Conservation (phyloP, 2,329 filamentous ascomycete genomes). For the Alternaria incomplexa region DNA sequence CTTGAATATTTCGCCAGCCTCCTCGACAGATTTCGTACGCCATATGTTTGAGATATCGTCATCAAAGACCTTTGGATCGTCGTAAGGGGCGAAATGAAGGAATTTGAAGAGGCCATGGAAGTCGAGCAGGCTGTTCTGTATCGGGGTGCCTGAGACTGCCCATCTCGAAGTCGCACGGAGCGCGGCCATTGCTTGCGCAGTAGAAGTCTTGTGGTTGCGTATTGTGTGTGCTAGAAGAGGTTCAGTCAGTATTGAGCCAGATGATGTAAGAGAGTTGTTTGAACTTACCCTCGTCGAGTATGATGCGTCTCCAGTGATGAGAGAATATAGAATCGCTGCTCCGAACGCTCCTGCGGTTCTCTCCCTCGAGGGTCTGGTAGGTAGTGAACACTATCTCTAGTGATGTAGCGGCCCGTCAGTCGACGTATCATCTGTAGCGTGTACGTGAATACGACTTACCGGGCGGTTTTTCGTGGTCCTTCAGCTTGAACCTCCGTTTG, state of each 20-base stretch:
- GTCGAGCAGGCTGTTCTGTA: conserved; percentile 28
- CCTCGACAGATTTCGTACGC: conserved; percentile 45
- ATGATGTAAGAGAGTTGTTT: too few species aligned
- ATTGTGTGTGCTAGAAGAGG: conserved; percentile 7
- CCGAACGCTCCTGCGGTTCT: neutral
- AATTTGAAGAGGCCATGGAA: conserved; percentile 23
- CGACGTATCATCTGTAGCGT: neutral
- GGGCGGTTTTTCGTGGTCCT: neutral
- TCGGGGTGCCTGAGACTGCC: conserved; percentile 59
- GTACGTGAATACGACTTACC: neutral
- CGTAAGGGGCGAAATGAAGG: conserved; percentile 18
- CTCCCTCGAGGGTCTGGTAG: conserved; percentile 11
- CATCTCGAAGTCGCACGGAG: conserved; percentile 55
- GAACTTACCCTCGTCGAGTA: conserved; percentile 45
- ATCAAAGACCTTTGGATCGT: conserved; percentile 48
- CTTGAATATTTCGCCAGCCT: conserved; percentile 50
- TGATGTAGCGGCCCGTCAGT: neutral
- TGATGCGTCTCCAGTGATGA: conserved; percentile 47
- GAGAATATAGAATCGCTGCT: conserved; percentile 19
- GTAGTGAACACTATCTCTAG: conserved; percentile 4
- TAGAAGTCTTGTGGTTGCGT: conserved; percentile 34
- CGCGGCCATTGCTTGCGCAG: conserved; percentile 35
- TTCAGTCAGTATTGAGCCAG: too few species aligned
- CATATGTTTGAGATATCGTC: conserved; percentile 49
- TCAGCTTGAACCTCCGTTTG: neutral